Evolutionary conservation across 306 rosid genomes (phyloP).

Genomic region (Acacia melanoxylon): DNA sequence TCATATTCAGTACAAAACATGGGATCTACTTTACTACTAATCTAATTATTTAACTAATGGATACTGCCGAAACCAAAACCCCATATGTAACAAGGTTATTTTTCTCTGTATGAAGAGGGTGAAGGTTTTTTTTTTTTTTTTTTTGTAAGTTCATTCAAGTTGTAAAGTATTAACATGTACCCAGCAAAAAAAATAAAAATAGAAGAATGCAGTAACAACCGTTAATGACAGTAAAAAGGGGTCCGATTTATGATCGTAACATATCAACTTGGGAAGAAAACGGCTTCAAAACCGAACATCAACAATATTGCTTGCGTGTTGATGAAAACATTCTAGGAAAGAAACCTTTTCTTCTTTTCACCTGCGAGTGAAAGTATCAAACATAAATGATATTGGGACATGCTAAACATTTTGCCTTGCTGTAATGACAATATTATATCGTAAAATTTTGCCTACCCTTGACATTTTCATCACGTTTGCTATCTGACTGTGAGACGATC

Average conservation of each 20-base stretch:
- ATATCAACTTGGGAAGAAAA: slow-evolving; percentile 17
- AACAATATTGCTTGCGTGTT: slow-evolving; percentile 18
- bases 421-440: background rate
- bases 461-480: slow-evolving; percentile 16
- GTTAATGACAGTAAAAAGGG: background rate
- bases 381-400: background rate
- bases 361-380: slow-evolving; percentile 33
- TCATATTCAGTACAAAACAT: background rate
- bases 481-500: background rate
- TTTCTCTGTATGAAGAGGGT: background rate
- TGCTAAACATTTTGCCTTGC: background rate
- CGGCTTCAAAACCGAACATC: slow-evolving; percentile 14
- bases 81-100: background rate
- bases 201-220: background rate
- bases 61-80: background rate
- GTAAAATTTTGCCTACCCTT: slow-evolving; percentile 27
- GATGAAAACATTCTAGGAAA: slow-evolving; percentile 9
- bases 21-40: background rate
- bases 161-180: background rate
- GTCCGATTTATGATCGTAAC: background rate
- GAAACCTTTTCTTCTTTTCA: slow-evolving; percentile 27
- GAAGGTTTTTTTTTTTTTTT: background rate
- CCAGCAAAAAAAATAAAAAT: background rate
- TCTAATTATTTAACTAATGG: background rate
- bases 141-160: background rate